A percentile compares a stretch with the other conserved stretches of the same genome.
phyloP scores from a whole-genome alignment of 768 basidiomycete species.

The Podaxis sp. region DNA sequence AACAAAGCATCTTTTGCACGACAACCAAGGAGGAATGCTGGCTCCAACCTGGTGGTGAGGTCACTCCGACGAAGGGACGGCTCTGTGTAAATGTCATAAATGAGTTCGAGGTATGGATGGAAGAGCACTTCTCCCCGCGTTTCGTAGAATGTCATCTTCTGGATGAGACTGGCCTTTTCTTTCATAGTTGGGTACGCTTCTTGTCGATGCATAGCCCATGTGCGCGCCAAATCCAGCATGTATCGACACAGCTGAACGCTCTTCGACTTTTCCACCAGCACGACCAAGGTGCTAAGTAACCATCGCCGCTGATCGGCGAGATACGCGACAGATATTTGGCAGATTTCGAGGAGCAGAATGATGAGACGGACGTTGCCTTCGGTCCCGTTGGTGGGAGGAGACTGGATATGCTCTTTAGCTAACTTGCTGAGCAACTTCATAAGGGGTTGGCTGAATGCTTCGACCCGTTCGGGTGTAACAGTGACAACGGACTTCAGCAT shows the following conservation, averaged over 20 bases:
- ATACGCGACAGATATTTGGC: constrained; percentile 71
- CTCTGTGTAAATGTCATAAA: constrained; percentile 93
- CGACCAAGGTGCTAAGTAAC: constrained; percentile 71
- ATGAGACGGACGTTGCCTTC: constrained; percentile 62
- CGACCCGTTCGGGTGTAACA: constrained; percentile 76
- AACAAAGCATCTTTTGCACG: constrained; percentile 75
- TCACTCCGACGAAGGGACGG: constrained; percentile 84
- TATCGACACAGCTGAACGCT: constrained; percentile 74
- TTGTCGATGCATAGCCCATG: constrained; percentile 85
- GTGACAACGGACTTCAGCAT: constrained; percentile 86
- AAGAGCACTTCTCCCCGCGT: constrained; percentile 74
- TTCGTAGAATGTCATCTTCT: constrained; percentile 86
- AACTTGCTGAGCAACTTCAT: constrained; percentile 84
- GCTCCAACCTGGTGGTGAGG: constrained; percentile 88
- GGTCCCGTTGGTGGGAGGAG: constrained; percentile 43
- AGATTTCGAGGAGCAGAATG: constrained; percentile 82
- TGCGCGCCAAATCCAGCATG: constrained; percentile 79
- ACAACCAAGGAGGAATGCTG: constrained; percentile 90
- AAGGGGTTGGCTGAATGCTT: constrained; percentile 68
- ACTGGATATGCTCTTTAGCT: constrained; percentile 81
- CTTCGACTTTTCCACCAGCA: constrained; percentile 87
- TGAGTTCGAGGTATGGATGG: constrained; percentile 79
- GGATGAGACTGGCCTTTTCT: constrained; percentile 87
- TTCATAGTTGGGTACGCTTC: constrained; percentile 91
- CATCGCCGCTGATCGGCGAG: constrained; percentile 85